Base-by-base conservation (phyloP, 1,284 basidiomycete species). In the Mycosarcoma mackinlayi region DNA sequence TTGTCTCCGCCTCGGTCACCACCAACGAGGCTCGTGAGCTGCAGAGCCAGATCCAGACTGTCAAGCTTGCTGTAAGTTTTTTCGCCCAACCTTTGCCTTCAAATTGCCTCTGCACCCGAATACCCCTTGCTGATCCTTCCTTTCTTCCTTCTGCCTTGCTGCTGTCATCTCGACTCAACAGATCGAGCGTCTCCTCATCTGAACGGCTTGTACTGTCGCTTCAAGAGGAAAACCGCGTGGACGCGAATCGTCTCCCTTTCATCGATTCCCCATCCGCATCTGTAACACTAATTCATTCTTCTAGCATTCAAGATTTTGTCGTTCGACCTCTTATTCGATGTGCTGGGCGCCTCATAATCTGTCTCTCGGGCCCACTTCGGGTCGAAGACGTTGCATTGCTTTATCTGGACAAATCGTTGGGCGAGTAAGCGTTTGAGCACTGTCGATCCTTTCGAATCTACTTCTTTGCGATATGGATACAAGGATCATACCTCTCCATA, bases 21-120 rank as follows among this genome's bases (percentile, higher is more conserved):
- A 98, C 94, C 64, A 95, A 94, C 81, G 95, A 98, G 85, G 91
- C 92, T 42, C 89, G 91, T 81, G 94, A 98, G 85, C 87, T 98
- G 44, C 88, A 89, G 73, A 90, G 90, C 82, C 93, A 97, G 86
- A 96, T 98, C 80, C 87, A 88, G 81, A 91, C 89, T 57, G 88
- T 96, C 84, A 98, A 97, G 84, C 68, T 75, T 40, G 79, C 79
- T 45, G 77, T 80, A 67, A 63, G 77, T 79, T 25, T 31, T 16
- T 16, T 0, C 45, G 4, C 21, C 3, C 23, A 6, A 25, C n/a
- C 14, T 28, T 33, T 30, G 11, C 11, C 11, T 19, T 27, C 7
- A 37, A 10, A 38, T 23, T n/a, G n/a, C n/a, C n/a, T n/a, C n/a
- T n/a, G n/a, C n/a, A n/a, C n/a, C n/a, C n/a, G n/a, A n/a, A n/a